Conservation (phyloP, 164 flowering plant species). For the Santalum album region DNA sequence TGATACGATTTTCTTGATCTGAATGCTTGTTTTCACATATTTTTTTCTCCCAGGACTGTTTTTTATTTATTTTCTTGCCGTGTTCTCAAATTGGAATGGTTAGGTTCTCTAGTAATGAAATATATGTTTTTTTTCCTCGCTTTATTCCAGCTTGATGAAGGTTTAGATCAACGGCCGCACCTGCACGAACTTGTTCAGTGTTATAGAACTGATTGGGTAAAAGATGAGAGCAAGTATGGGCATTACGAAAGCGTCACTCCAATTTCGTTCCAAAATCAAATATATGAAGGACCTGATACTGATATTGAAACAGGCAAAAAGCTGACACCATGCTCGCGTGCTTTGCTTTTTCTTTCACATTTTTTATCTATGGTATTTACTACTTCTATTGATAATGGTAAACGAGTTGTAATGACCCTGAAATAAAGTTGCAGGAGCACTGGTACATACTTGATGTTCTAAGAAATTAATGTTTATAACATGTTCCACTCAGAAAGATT, state of each 20-base stretch:
- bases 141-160: constrained; percentile 61
- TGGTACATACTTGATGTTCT: no score
- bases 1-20: no score
- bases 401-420: no score
- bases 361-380: not conserved
- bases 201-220: constrained; percentile 88
- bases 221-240: constrained; percentile 90
- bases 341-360: not conserved
- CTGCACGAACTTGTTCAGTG: constrained; percentile 83
- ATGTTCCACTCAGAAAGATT: no score
- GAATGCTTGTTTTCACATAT: not conserved
- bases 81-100: no score
- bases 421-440: no score
- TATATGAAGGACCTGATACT: constrained; percentile 95
- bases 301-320: constrained; percentile 84
- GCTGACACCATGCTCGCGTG: not conserved
- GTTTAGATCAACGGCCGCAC: constrained; percentile 97
- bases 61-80: no score
- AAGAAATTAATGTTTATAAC: no score
- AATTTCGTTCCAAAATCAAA: constrained; percentile 59
- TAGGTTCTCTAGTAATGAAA: not conserved
- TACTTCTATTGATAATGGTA: not conserved
- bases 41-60: not conserved
- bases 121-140: constrained; percentile 2
- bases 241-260: constrained; percentile 66